Conservation (phyloP, 805 yeast species). For the Metschnikowia aberdeeniae region DNA sequence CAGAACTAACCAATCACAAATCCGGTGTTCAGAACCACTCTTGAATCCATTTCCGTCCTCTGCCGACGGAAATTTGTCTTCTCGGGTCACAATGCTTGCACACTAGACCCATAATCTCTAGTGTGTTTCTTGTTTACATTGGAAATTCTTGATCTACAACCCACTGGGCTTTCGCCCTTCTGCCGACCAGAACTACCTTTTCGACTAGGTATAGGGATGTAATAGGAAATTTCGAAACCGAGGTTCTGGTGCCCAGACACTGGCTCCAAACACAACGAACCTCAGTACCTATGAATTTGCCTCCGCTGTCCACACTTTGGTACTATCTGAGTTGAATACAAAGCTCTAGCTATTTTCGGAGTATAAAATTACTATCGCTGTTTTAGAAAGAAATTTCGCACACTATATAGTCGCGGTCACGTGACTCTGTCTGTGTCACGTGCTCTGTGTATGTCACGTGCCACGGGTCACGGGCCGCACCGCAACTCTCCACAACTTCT, state of each 20-base stretch:
- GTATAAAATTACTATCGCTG: conserved; percentile 26
- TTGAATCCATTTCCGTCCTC: too few species aligned
- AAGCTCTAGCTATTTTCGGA: conserved; percentile 44
- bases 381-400: conserved; percentile 8
- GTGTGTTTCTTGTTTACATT: too few species aligned
- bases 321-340: conserved; percentile 24
- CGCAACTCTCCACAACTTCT: conserved; percentile 2
- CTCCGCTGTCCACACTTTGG: conserved; percentile 49
- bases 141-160: too few species aligned
- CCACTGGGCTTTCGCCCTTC: too few species aligned
- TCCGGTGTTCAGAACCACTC: too few species aligned
- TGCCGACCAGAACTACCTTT: too few species aligned
- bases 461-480: neutral
- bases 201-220: too few species aligned
- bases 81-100: too few species aligned
- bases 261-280: conserved; percentile 7
- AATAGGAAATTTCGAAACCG: conserved; percentile 1
- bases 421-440: conserved; percentile 1
- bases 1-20: too few species aligned
- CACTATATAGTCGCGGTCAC: neutral
- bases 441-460: conserved; percentile 5
- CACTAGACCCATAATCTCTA: too few species aligned
- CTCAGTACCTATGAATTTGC: conserved; percentile 20
- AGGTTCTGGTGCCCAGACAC: neutral
- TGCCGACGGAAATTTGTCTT: too few species aligned